Percentiles rank a stretch among this genome's conserved stretches.
phyloP scores from a whole-genome alignment of 2,329 filamentous ascomycete genomes.

The Westerdykella aurantiaca region DNA sequence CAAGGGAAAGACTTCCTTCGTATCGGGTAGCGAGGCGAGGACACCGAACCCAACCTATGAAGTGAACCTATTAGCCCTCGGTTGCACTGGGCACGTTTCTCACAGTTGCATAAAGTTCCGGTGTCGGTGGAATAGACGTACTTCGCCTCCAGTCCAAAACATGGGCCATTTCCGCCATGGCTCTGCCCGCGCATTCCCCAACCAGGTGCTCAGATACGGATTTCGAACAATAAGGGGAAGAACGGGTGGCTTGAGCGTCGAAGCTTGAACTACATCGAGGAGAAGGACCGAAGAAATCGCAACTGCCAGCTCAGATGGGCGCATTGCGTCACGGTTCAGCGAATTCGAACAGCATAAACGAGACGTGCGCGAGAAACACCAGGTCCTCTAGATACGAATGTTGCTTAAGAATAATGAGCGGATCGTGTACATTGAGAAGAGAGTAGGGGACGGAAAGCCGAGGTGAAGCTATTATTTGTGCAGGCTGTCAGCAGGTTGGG shows the following conservation, averaged over 20 bases:
- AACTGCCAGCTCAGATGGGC: slow-evolving; percentile 13
- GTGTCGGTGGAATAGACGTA: slow-evolving; percentile 20
- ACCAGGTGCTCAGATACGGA: slow-evolving; percentile 49
- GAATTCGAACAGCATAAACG: not conserved
- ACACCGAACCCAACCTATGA: slow-evolving; percentile 56
- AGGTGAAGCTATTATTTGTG: slow-evolving; percentile 1
- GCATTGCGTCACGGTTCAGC: slow-evolving; percentile 20
- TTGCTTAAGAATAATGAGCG: no score
- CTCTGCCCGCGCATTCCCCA: slow-evolving; percentile 61
- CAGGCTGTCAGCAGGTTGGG: slow-evolving; percentile 13
- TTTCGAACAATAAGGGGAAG: slow-evolving; percentile 48
- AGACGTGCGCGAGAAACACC: not conserved
- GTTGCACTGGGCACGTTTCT: not conserved
- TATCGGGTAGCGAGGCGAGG: slow-evolving; percentile 56
- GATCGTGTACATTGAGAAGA: slow-evolving; percentile 3
- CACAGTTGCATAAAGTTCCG: not conserved
- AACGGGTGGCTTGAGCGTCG: slow-evolving; percentile 50
- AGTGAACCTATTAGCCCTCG: slow-evolving; percentile 9
- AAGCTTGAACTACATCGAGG: slow-evolving; percentile 43
- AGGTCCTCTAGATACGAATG: no score
- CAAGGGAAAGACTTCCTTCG: slow-evolving; percentile 57
- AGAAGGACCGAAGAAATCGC: slow-evolving; percentile 32
- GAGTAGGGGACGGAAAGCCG: slow-evolving; percentile 1
- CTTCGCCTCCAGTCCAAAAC: slow-evolving; percentile 68
- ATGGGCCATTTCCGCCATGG: slow-evolving; percentile 86